Conservation (phyloP, 176 grass and related monocot species). For the Phyllostachys edulis region DNA sequence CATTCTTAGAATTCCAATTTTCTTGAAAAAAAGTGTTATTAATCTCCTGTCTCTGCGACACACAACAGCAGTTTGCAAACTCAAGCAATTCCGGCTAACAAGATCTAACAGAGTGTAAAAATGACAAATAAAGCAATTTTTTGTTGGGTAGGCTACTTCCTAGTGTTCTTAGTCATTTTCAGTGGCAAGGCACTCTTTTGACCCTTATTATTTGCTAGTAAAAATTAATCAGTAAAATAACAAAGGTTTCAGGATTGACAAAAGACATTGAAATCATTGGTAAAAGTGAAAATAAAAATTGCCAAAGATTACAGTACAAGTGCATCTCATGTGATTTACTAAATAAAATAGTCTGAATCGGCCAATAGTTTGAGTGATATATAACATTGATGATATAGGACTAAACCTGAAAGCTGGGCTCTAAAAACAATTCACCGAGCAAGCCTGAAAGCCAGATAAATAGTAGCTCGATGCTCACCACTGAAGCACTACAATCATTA, state of each 20-base stretch:
- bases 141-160: not conserved
- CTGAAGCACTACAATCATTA: not conserved
- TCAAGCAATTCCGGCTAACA: not conserved
- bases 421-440: not conserved
- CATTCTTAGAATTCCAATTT: not conserved
- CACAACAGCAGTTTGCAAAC: not conserved
- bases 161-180: not conserved
- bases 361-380: not conserved
- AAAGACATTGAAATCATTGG: not conserved
- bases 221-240: not conserved
- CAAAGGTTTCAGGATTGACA: not conserved
- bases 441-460: slow-evolving; percentile 2
- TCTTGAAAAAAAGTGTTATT: not conserved
- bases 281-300: not conserved
- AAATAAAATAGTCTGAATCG: not conserved
- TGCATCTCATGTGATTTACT: not conserved
- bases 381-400: not conserved
- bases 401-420: not conserved
- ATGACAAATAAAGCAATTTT: not conserved
- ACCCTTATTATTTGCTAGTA: not conserved
- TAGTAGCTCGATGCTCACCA: not conserved
- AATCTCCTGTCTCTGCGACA: not conserved
- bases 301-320: not conserved
- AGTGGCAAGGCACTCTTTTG: not conserved
- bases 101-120: not conserved